Evolutionary conservation across 2,329 filamentous ascomycete genomes (phyloP).

Genomic region (Aspergillus neotritici): DNA sequence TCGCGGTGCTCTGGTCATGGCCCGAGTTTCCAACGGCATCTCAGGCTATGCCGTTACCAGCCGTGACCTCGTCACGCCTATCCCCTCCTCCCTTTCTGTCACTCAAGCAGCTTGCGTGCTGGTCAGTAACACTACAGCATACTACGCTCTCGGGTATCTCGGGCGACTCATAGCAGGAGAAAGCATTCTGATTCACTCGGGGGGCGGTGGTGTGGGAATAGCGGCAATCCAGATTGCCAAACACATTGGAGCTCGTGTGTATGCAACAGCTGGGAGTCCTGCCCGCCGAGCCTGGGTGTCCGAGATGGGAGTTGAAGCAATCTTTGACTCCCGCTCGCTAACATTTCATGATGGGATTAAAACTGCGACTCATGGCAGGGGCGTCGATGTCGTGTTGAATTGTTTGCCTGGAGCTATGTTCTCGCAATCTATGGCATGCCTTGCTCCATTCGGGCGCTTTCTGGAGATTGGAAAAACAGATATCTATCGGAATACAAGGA

Average conservation of each 20-base stretch:
- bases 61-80: no score
- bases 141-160: not conserved
- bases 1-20: not conserved
- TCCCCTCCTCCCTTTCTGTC: not conserved
- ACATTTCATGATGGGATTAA: not conserved
- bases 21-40: not conserved
- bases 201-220: not conserved
- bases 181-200: conserved; percentile 1
- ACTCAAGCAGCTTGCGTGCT: not conserved
- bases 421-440: not conserved
- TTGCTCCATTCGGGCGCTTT: not conserved
- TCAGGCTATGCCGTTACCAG: not conserved
- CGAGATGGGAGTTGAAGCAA: not conserved
- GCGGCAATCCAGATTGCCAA: conserved; percentile 1
- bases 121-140: not conserved
- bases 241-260: not conserved
- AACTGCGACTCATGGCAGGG: not conserved
- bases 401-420: not conserved
- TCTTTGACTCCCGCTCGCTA: not conserved
- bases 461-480: not conserved
- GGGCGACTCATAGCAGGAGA: not conserved
- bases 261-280: conserved; percentile 1
- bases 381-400: no score
- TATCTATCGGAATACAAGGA: not conserved
- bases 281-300: not conserved